Evolutionary conservation across 1,284 basidiomycete genomes (phyloP).

Genomic region (Grifola frondosa): DNA sequence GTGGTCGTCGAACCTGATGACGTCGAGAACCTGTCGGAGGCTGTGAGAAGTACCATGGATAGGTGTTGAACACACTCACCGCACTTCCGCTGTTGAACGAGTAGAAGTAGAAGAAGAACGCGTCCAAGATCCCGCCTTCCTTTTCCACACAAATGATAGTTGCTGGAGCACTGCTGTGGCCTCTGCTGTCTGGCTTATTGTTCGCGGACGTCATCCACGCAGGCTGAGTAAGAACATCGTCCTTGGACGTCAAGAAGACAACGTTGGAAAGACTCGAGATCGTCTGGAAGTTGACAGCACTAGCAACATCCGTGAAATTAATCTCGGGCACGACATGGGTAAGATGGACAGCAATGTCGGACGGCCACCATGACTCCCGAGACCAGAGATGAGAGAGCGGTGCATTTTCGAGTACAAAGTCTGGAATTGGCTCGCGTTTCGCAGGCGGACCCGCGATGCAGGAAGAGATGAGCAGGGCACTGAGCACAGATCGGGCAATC

Average conservation of each 20-base stretch:
- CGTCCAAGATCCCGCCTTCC: constrained; percentile 30
- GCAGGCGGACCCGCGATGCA: no score
- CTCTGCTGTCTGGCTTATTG: constrained; percentile 21
- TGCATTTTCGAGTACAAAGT: constrained; percentile 21
- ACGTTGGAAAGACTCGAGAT: constrained; percentile 14
- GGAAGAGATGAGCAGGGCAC: no score
- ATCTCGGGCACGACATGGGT: constrained; percentile 23
- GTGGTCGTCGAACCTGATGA: constrained; percentile 20
- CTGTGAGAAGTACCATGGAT: no score
- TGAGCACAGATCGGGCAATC: no score
- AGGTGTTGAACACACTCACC: constrained; percentile 12
- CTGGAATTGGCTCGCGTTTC: constrained; percentile 16
- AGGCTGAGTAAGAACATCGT: constrained; percentile 19
- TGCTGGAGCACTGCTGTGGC: constrained; percentile 22
- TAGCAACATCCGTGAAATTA: constrained; percentile 6
- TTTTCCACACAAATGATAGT: constrained; percentile 32
- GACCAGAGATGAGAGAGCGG: constrained; percentile 25
- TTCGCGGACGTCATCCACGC: constrained; percentile 20
- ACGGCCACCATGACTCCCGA: constrained; percentile 27
- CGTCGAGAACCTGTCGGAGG: constrained; percentile 17
- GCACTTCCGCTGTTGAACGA: constrained; percentile 25
- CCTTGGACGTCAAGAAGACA: constrained; percentile 25
- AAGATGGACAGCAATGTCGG: constrained; percentile 27
- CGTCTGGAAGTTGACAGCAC: constrained; percentile 14
- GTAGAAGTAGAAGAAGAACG: constrained; percentile 39